Percentiles rank a stretch among this genome's conserved stretches.
phyloP scores from a whole-genome alignment of 2,329 filamentous ascomycete species.

The Calonectria henricotiae region DNA sequence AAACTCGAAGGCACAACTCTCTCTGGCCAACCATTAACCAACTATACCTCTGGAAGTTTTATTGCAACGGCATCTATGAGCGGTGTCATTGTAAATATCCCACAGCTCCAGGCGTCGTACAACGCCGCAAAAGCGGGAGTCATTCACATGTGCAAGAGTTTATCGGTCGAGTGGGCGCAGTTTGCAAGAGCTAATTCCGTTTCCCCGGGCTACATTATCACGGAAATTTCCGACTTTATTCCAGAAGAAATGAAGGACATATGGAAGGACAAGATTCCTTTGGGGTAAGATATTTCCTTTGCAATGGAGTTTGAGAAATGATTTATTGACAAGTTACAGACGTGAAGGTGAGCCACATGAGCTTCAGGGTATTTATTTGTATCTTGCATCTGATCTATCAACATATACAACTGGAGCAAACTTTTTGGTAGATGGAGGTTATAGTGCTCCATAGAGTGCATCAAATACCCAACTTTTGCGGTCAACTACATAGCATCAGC shows the following conservation, averaged over 20 bases:
- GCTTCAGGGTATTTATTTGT: constrained; percentile 35
- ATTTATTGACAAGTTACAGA: background rate
- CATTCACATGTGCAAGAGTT: constrained; percentile 70
- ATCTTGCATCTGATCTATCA: constrained; percentile 48
- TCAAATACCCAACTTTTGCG: background rate
- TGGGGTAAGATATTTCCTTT: constrained; percentile 40
- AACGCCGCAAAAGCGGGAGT: constrained; percentile 72
- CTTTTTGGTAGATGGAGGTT: constrained; percentile 48
- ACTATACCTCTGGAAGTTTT: constrained; percentile 61
- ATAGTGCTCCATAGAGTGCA: constrained; percentile 33
- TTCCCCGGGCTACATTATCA: constrained; percentile 57
- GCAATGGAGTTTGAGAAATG: background rate
- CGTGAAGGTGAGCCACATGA: constrained; percentile 35
- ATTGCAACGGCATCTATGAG: constrained; percentile 70
- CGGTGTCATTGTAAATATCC: constrained; percentile 67
- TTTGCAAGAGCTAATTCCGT: constrained; percentile 73
- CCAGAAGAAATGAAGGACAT: constrained; percentile 47
- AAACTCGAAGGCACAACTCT: constrained; percentile 72
- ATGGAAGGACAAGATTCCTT: constrained; percentile 50
- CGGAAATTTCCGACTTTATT: constrained; percentile 50
- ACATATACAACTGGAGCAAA: constrained; percentile 51
- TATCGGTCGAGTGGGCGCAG: constrained; percentile 72
- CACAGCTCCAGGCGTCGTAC: constrained; percentile 68
- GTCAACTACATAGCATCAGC: no score
- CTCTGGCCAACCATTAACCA: constrained; percentile 40